Evolutionary conservation across 768 basidiomycete genomes (phyloP), one percentile per base, ranked within the genome.

Genomic region (Trametes cubensis): DNA sequence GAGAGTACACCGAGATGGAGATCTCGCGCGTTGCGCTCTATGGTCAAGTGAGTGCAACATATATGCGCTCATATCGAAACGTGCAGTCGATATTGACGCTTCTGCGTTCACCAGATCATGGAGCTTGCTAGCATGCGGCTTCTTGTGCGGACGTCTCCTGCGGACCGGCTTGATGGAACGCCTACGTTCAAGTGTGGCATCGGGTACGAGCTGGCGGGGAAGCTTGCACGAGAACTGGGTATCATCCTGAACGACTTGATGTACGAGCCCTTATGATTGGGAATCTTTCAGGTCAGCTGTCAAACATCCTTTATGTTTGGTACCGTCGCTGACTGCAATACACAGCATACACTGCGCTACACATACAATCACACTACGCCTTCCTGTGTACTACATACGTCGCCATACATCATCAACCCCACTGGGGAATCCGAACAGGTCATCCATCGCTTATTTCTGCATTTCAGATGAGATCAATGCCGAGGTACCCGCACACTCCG

Each of bases 1-100:
- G 89, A 3, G 89, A 91, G 66, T 81, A 87, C 42, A 88, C 89
- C 0, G 90, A 92, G 69, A 85, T 85, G 81, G 91, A 92, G 67
- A 80, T 85, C 15, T 75, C 81, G 17, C 78, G 89, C 30, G 81
- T 88, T 6, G 83, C 84, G 6, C 74, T 89, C 2, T 83, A 81
- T 60, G 80, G 81, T 17, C 76, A 81, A 42, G 91, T 92, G 66
- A 28, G 87, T 47, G 14, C 30, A n/a, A n/a, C n/a, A 5, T 14
- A 2, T 26, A 5, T 40, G 20, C n/a, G 17, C 20, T n/a, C 21
- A 5, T 23, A 20, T 1, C 17, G 6, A n/a, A 1, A 23, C 2
- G 21, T 48, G 1, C 6, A 28, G 28, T 28, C 20, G 38, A 18
- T 34, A 53, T 46, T 58, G 14, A 56, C 39, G 26, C n/a, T 2